A percentile compares a stretch with the other conserved stretches of the same genome.
Evolutionary conservation across 1,139 yeast genomes (phyloP).

Genomic region (Taiozyma sp.): DNA sequence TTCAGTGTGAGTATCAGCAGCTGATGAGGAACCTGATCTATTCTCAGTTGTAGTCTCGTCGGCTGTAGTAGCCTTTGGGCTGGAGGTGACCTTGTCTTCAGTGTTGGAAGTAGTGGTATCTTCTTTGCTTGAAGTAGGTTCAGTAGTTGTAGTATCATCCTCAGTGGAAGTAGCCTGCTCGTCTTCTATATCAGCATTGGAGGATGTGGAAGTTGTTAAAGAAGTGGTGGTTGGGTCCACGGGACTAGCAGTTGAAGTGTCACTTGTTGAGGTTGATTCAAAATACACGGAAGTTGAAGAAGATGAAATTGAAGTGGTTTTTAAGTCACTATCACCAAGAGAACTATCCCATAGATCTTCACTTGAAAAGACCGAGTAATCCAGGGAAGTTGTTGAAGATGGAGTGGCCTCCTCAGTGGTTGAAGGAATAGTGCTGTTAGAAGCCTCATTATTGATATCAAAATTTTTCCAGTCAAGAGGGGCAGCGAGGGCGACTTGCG

Average conservation of each 20-base stretch:
- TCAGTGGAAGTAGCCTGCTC: neutral
- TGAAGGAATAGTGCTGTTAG: constrained; percentile 1
- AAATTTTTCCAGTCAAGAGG: constrained; percentile 12
- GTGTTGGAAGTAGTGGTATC: neutral
- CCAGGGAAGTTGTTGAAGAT: constrained; percentile 1
- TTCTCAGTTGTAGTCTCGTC: neutral
- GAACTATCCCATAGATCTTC: neutral
- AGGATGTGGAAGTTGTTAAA: neutral
- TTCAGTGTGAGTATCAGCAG: neutral
- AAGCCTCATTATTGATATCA: neutral
- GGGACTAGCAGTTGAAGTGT: neutral
- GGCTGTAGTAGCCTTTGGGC: neutral
- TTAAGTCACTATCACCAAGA: neutral
- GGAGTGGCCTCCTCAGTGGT: neutral
- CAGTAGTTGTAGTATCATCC: neutral
- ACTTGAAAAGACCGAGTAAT: neutral
- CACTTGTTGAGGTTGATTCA: neutral
- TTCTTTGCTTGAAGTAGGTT: neutral
- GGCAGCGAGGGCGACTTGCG: constrained; percentile 14
- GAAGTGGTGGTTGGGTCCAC: neutral
- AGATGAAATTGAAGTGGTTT: neutral
- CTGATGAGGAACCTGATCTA: neutral
- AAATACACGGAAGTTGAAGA: neutral
- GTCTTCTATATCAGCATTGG: neutral
- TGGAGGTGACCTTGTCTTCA: neutral